Base-by-base conservation (phyloP, 1,284 basidiomycete genomes). In the Fomitopsis palustris region DNA sequence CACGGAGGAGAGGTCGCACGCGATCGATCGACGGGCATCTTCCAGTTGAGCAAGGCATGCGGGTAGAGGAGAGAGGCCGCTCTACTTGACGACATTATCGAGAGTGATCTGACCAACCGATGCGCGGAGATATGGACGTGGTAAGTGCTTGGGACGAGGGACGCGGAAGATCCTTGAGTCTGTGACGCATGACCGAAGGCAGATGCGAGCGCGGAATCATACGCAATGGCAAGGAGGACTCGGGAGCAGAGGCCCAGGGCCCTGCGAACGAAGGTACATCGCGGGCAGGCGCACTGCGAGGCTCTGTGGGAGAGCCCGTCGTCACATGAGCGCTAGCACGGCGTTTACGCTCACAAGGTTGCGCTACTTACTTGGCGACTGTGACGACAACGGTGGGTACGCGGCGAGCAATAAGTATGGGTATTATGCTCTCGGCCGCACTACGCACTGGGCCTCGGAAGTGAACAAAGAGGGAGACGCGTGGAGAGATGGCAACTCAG, bases 121-220 rank as follows among this genome's bases (percentile, higher is more conserved):
- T 56, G 29, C 17, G 6, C 55, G 55, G 55, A 56, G 55, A 56
- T 56, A 56, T 43, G 41, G 29, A 16, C 23, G 38, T 23, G 21
- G 38, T 21, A n/a, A 31, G 31, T 45, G 45, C 29, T 42, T 29
- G 39, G 33, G 31, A 56, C 31, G 42, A 35, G 54, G n/a, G 27
- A 29, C 42, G 39, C 55, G 55, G 55, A 56, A 56, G 55, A 56
- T 56, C 43, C 55, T 35, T 55, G 33, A 35, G 31, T 37, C 31
- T 37, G 49, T 37, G 49, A 52, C 49, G 49, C 25, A 47, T 47
- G 45, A 29, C 31, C 29, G 21, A 52, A 52, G 49, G 19, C 12
- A 14, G 41, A 27, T 33, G 27, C 29, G 21, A 38, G 17, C 41
- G 42, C 39, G 29, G 54, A 31, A 55, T 33, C 17, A 47, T 19